These are phyloP conservation scores for Neocucurbitaria cava DNA, from an alignment of 2,329 filamentous ascomycete genomes.

Conservation along the genomic window DNA sequence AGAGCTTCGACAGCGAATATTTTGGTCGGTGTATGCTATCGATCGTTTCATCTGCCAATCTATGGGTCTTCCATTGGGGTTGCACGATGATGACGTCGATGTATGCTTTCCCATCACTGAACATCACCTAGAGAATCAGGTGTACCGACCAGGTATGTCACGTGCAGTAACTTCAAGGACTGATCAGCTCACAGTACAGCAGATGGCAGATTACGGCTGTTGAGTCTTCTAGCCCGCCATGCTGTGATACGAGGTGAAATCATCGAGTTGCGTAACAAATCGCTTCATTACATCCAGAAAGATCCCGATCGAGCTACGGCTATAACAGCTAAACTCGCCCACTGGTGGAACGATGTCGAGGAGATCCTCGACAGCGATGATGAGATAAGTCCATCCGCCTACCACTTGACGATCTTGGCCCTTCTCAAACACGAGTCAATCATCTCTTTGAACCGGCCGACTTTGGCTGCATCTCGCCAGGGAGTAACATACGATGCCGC, in stretches of 20 bases:
- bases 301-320: constrained; percentile 53
- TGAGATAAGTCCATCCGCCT: constrained; percentile 26
- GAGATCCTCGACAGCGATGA: constrained; percentile 54
- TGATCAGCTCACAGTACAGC: constrained; percentile 1
- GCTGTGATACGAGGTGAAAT: constrained; percentile 59
- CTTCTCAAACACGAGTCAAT: constrained; percentile 59
- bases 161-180: neutral
- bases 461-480: constrained; percentile 55
- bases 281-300: constrained; percentile 55
- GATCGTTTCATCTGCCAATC: constrained; percentile 65
- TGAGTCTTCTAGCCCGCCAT: constrained; percentile 54
- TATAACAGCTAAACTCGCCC: constrained; percentile 58
- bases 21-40: constrained; percentile 64
- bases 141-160: constrained; percentile 19
- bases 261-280: constrained; percentile 61
- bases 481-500: constrained; percentile 57
- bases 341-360: constrained; percentile 63
- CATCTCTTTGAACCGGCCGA: constrained; percentile 60
- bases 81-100: constrained; percentile 65
- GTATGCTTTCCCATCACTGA: constrained; percentile 63
- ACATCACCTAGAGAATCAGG: constrained; percentile 42
- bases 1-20: constrained; percentile 59
- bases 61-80: constrained; percentile 61
- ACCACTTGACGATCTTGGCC: constrained; percentile 53
- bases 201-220: constrained; percentile 21